phyloP scores from a whole-genome alignment of 1,284 basidiomycete genomes.

The Tremellales sp. region DNA sequence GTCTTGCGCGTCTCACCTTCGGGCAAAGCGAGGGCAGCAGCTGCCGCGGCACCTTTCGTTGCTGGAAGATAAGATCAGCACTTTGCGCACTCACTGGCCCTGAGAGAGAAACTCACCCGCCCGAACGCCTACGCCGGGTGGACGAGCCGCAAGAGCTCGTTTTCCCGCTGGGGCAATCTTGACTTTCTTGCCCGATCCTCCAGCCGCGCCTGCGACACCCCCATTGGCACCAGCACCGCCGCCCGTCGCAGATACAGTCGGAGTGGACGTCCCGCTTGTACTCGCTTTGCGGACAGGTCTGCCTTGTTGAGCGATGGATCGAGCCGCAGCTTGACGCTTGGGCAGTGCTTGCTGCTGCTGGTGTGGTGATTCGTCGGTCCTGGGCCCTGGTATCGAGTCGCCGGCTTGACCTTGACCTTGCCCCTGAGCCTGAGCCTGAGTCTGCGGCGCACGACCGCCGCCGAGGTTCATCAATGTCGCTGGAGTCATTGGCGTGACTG shows the following conservation, averaged over 20 bases:
- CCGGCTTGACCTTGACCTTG: background rate
- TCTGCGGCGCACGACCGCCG: conserved; percentile 15
- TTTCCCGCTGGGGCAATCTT: conserved; percentile 19
- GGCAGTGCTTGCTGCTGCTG: background rate
- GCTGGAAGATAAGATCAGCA: conserved; percentile 15
- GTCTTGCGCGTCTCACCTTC: conserved; percentile 58
- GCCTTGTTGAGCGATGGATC: background rate
- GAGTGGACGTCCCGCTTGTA: background rate
- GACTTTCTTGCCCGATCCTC: conserved; percentile 4
- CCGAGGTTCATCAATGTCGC: conserved; percentile 82
- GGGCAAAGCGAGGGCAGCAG: conserved; percentile 19
- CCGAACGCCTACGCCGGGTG: conserved; percentile 31
- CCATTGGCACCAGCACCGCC: background rate
- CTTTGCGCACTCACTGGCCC: background rate
- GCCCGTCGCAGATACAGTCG: background rate
- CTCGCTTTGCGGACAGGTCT: background rate
- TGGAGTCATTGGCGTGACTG: conserved; percentile 73
- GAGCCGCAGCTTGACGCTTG: conserved; percentile 2
- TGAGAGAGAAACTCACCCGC: conserved; percentile 16
- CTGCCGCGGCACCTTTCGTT: conserved; percentile 34
- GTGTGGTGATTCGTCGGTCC: background rate
- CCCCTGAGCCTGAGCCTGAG: background rate
- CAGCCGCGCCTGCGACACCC: background rate
- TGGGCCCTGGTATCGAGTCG: background rate
- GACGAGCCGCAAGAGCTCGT: conserved; percentile 35